Percentiles rank a stretch among this genome's conserved stretches.
Evolutionary conservation across 2,329 filamentous ascomycete genomes (phyloP).

Genomic region (Exophiala mesophila): DNA sequence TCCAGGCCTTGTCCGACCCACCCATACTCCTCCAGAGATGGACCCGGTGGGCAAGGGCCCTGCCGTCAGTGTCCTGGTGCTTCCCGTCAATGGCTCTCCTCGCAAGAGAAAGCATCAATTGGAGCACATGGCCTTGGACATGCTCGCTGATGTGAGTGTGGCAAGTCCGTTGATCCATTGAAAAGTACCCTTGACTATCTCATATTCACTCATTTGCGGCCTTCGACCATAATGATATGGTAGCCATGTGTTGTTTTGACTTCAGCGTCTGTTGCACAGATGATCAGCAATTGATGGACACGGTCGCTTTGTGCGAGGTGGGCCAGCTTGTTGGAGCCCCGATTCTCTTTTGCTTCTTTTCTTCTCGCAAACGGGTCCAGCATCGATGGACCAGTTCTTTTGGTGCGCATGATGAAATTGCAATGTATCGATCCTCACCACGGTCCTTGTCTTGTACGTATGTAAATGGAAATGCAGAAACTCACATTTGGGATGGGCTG

Average conservation of each 20-base stretch:
- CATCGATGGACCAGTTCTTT: constrained; percentile 14
- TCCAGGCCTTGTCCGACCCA: constrained; percentile 8
- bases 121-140: constrained; percentile 24
- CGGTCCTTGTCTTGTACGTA: constrained; percentile 5
- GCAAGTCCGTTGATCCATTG: constrained; percentile 23
- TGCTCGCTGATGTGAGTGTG: constrained; percentile 25
- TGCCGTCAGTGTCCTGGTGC: constrained; percentile 15
- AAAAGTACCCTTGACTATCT: constrained; percentile 6
- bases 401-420: not conserved
- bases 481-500: constrained; percentile 50
- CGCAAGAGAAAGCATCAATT: constrained; percentile 24
- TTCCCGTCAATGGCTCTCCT: constrained; percentile 16
- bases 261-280: constrained; percentile 44
- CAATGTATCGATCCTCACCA: constrained; percentile 13
- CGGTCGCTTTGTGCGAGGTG: constrained; percentile 9
- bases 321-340: not conserved
- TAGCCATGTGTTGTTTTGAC: constrained; percentile 62
- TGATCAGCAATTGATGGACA: constrained; percentile 10
- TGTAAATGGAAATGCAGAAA: constrained; percentile 8
- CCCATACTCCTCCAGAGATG: constrained; percentile 12
- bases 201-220: constrained; percentile 48
- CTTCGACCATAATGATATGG: constrained; percentile 65
- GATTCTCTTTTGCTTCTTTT: not conserved
- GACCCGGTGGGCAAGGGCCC: constrained; percentile 7
- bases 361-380: not conserved